Base-by-base conservation (phyloP, 345 rosid genomes). In the Anastatica hierochuntica region DNA sequence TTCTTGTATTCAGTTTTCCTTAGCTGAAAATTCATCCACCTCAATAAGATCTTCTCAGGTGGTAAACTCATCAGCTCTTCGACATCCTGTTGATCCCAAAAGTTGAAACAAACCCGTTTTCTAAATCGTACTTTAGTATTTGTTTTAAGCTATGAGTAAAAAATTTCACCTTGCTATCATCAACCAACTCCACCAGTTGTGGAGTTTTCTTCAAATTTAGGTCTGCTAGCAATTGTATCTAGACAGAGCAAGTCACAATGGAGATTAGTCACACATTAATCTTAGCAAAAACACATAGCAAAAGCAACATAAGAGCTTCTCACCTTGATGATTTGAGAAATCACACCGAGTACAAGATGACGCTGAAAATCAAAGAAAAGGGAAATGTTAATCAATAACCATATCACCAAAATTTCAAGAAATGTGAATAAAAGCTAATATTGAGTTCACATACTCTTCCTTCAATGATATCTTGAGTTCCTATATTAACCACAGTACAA, bases 11-110 rank as follows among this genome's bases (percentile, higher is more conserved):
- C 72, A 19, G 90, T 13, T 77, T 92, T 92, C 75, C 71, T 85
- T 64, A 92, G 69, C 43, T 83, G 95, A 69, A 92, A 92, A 62
- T 92, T 92, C 98, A 92, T 92, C 98, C 98, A 92, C 53, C 95
- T 81, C 67, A 92, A 47, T 46, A 92, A 73, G 63, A 92, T 92
- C 73, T 92, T 92, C 74, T 92, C 98, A 9, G 98, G 98, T 33
- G 98, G 90, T 74, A 88, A 79, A 68, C 90, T 92, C 96, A 92
- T 81, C 72, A 92, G 71, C 79, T 92, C 98, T 77, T 92, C 98
- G 64, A 83, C 86, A 62, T 92, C 98, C 98, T 92, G 74, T 58
- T 67, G 33, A 60, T 61, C 49, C 52, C 17, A 31, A 53, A 29
- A 56, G 11, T 56, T 42, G 44, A 43, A 49, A 44, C 15, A 44